phyloP scores from a whole-genome alignment of 2,329 filamentous ascomycete genomes.

The Cytospora chrysosperma region DNA sequence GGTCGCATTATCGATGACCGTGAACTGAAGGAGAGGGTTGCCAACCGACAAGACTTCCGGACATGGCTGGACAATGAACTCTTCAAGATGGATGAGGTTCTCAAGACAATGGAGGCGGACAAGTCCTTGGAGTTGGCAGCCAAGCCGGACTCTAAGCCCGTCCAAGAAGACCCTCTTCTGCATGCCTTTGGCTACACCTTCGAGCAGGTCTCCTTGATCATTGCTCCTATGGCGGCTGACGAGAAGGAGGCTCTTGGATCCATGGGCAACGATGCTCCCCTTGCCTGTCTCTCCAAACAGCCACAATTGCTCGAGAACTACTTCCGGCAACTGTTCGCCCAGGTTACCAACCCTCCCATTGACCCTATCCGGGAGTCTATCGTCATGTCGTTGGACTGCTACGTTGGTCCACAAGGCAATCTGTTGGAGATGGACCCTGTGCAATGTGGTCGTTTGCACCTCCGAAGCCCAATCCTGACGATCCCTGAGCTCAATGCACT shows the following conservation, averaged over 20 bases:
- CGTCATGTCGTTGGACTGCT: conserved; percentile 96
- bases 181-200: conserved; percentile 92
- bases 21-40: conserved; percentile 85
- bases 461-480: conserved; percentile 86
- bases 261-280: conserved; percentile 94
- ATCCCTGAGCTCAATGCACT: conserved; percentile 89
- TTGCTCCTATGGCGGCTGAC: conserved; percentile 94
- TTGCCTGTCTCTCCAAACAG: conserved; percentile 87
- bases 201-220: conserved; percentile 87
- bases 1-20: conserved; percentile 93
- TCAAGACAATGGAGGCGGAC: conserved; percentile 60
- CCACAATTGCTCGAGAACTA: conserved; percentile 92
- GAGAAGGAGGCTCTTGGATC: conserved; percentile 96
- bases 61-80: conserved; percentile 85
- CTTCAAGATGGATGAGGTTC: conserved; percentile 74
- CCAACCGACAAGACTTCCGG: conserved; percentile 84
- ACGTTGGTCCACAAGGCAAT: conserved; percentile 94
- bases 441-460: conserved; percentile 80
- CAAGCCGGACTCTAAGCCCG: conserved; percentile 64
- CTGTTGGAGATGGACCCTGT: conserved; percentile 88
- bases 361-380: conserved; percentile 96
- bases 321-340: conserved; percentile 95
- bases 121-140: conserved; percentile 61
- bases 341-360: conserved; percentile 97
- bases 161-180: conserved; percentile 83